phyloP scores from a whole-genome alignment of 495 filamentous ascomycete genomes.

The Aspergillus carlsbadensis region DNA sequence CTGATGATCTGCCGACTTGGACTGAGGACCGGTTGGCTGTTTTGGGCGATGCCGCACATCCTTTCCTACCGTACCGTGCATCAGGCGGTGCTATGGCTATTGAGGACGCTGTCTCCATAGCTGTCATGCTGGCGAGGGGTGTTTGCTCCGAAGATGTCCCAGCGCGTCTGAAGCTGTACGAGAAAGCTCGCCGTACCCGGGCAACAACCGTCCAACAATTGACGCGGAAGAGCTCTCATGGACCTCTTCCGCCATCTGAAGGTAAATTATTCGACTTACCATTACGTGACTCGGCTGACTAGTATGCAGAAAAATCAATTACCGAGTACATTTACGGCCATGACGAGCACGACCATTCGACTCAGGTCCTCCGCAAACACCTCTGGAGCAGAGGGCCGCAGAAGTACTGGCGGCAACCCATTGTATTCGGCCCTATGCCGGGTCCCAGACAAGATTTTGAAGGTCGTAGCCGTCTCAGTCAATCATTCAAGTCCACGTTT shows the following conservation, averaged over 20 bases:
- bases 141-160: conserved; percentile 41
- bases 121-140: conserved; percentile 48
- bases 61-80: conserved; percentile 56
- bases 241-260: conserved; percentile 14
- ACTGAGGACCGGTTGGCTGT: conserved; percentile 47
- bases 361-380: conserved; percentile 47
- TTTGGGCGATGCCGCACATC: conserved; percentile 64
- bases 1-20: conserved; percentile 55
- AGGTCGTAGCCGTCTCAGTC: conserved; percentile 24
- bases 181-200: conserved; percentile 53
- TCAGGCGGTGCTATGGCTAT: conserved; percentile 59
- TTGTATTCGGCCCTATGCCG: conserved; percentile 57
- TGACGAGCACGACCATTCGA: conserved; percentile 57
- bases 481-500: conserved; percentile 40
- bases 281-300: background rate
- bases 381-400: conserved; percentile 39
- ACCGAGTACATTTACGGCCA: conserved; percentile 58
- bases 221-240: conserved; percentile 32
- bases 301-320: conserved; percentile 43
- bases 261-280: conserved; percentile 14
- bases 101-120: conserved; percentile 60
- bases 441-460: conserved; percentile 47
- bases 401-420: conserved; percentile 51
- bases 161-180: conserved; percentile 56
- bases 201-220: conserved; percentile 56